Evolutionary conservation across 768 basidiomycete species (phyloP), one percentile per base, ranked within the genome.

Genomic region (Amanita brunnescens): DNA sequence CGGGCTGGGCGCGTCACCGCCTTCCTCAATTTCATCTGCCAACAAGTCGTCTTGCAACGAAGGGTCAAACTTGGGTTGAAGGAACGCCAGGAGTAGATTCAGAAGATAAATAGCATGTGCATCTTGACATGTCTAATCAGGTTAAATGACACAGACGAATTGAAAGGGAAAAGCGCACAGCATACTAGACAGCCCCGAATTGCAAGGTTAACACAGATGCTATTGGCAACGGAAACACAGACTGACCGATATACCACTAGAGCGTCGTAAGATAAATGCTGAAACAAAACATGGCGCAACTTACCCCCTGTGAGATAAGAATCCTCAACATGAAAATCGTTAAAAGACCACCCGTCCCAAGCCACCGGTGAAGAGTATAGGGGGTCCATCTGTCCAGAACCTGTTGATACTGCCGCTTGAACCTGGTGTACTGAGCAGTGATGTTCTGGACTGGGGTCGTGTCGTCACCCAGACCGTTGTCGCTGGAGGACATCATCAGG

Each of bases 1-100:
- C 1, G 83, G 75, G 55, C 65, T 71, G 18, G 66, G 53, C 4
- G 73, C 79, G n/a, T 75, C 74, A 2, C 85, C 88, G 16, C 94
- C 96, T 63, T 91, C 94, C 60, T 99, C 96, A 16, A 96, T 87
- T 62, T 97, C 94, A 57, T 94, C 89, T 1, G 92, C 96, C 55
- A 91, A 75, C 10, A 97, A 73, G 65, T 99, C 96, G 41, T 91
- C 91, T 57, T 93, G 87, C 29, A 97, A 72, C 1, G 94, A 95
- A 0, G 96, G 95, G 68, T 99, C 96, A 65, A 99, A 98, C 65
- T 87, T 90, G 30, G 96, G 96, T 73, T 97, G 94, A 14, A 99
- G 76, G 76, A 99, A 99, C 1, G 96, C 95, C 57, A 99, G 79
- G 49, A 99, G 82, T 48, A 99, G 81, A 71, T 99, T 96, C 54